These are phyloP conservation scores for Iris macrosiphon DNA, from an alignment of 106 monocot genomes.

Conservation along the genomic window DNA sequence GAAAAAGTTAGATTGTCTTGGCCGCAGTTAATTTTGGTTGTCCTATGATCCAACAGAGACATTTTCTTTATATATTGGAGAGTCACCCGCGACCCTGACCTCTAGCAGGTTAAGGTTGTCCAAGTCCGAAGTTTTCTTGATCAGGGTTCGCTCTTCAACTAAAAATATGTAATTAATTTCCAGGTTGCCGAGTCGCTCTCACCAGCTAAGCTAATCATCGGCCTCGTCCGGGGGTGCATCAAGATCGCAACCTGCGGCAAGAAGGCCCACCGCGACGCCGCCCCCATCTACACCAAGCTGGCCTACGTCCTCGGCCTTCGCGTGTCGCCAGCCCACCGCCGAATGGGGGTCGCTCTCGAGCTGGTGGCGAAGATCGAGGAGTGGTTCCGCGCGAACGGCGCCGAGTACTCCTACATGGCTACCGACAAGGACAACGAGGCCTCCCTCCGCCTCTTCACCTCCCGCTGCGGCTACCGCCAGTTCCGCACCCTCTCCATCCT, in stretches of 20 bases:
- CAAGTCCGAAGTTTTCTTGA: too few species aligned
- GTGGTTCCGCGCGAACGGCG: constrained; percentile 63
- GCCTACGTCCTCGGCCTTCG: constrained; percentile 97
- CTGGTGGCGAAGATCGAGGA: constrained; percentile 55
- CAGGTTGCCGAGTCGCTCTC: too few species aligned
- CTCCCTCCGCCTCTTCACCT: constrained; percentile 56
- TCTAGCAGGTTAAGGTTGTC: too few species aligned
- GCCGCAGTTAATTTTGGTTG: too few species aligned
- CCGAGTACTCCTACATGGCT: constrained; percentile 88
- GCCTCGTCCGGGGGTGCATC: constrained; percentile 66
- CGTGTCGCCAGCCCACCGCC: constrained; percentile 65
- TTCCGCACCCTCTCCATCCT: constrained; percentile 69
- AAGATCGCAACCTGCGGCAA: constrained; percentile 40
- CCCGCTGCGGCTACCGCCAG: constrained; percentile 50
- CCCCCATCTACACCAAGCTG: constrained; percentile 64
- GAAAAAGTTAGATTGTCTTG: too few species aligned
- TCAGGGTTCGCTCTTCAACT: too few species aligned
- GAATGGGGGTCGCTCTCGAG: constrained; percentile 49
- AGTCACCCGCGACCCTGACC: too few species aligned
- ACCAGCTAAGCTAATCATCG: neutral
- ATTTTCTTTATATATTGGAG: too few species aligned
- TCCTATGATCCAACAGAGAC: too few species aligned
- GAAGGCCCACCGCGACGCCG: constrained; percentile 10
- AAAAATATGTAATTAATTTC: too few species aligned
- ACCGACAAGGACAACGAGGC: constrained; percentile 58